A percentile compares a stretch with the other conserved stretches of the same genome.
These are phyloP conservation scores for Candida suzukii DNA, from an alignment of 805 yeast species.

Conservation along the genomic window DNA sequence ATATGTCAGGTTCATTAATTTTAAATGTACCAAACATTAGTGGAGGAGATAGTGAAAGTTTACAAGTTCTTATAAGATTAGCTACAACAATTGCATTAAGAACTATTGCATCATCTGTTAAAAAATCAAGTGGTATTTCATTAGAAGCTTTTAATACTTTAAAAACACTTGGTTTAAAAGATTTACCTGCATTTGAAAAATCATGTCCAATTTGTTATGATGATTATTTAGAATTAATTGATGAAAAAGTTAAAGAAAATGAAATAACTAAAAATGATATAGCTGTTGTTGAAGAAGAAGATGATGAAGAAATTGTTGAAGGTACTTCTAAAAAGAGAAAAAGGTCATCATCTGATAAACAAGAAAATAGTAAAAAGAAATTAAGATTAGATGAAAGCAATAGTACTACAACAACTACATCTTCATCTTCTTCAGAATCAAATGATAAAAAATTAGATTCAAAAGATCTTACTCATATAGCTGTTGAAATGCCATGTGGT, in stretches of 20 bases:
- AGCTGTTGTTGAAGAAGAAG: conserved; percentile 6
- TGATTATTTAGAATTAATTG: conserved; percentile 28
- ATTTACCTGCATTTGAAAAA: conserved; percentile 22
- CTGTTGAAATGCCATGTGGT: conserved; percentile 75
- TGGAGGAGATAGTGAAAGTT: conserved; percentile 50
- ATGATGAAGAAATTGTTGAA: conserved; percentile 11
- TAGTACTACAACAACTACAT: no score
- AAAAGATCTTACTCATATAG: conserved; percentile 42
- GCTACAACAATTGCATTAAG: conserved; percentile 68
- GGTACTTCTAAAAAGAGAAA: conserved; percentile 4
- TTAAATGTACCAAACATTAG: conserved; percentile 61
- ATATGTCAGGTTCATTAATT: conserved; percentile 46
- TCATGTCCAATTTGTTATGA: conserved; percentile 66
- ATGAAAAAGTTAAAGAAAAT: conserved; percentile 3
- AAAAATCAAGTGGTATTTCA: conserved; percentile 46
- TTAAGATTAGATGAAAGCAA: not conserved
- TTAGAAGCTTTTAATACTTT: conserved; percentile 45
- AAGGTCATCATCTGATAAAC: conserved; percentile 5
- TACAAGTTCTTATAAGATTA: conserved; percentile 53
- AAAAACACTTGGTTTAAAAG: conserved; percentile 27
- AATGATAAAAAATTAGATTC: no score
- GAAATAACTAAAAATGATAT: conserved; percentile 5
- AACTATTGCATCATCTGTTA: conserved; percentile 46
- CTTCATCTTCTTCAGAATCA: no score
- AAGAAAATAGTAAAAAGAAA: conserved; percentile 2